These are phyloP conservation scores for Macrocybe sp. DNA, from an alignment of 1,284 basidiomycete genomes.

Conservation along the genomic window DNA sequence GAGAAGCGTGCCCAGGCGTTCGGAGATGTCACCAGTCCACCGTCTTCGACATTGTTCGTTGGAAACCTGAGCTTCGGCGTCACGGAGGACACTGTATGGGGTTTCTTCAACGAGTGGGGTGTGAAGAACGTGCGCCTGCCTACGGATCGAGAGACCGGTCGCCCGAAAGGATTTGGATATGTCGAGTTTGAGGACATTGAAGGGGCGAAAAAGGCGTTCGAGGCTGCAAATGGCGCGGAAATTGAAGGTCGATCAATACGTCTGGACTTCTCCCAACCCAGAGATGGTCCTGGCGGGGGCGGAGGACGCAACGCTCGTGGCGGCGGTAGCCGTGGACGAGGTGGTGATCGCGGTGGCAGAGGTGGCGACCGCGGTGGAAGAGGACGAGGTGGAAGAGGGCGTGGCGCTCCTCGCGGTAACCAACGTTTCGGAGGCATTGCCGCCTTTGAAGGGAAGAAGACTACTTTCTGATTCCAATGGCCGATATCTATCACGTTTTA, in stretches of 20 bases:
- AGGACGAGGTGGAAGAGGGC: conserved; percentile 20
- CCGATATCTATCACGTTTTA: too few species aligned
- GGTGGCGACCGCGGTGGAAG: conserved; percentile 46
- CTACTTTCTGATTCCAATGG: conserved; percentile 49
- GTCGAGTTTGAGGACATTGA: conserved; percentile 88
- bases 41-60: conserved; percentile 81
- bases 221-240: conserved; percentile 67
- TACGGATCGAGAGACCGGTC: conserved; percentile 89
- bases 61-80: conserved; percentile 86
- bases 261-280: conserved; percentile 88
- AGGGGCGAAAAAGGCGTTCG: conserved; percentile 79
- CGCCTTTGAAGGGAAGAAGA: conserved; percentile 76
- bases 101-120: conserved; percentile 88
- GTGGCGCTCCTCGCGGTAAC: conserved; percentile 23
- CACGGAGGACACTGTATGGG: conserved; percentile 87
- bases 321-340: conserved; percentile 45
- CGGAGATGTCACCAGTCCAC: conserved; percentile 66
- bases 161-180: conserved; percentile 95
- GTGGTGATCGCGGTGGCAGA: conserved; percentile 33
- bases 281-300: conserved; percentile 58
- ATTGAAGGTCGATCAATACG: conserved; percentile 82
- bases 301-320: conserved; percentile 43
- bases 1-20: conserved; percentile 79
- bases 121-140: conserved; percentile 89
- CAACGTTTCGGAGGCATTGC: conserved; percentile 65